Conservation (phyloP, 148 eudicot genomes). For the Nepenthes mirabilis region DNA sequence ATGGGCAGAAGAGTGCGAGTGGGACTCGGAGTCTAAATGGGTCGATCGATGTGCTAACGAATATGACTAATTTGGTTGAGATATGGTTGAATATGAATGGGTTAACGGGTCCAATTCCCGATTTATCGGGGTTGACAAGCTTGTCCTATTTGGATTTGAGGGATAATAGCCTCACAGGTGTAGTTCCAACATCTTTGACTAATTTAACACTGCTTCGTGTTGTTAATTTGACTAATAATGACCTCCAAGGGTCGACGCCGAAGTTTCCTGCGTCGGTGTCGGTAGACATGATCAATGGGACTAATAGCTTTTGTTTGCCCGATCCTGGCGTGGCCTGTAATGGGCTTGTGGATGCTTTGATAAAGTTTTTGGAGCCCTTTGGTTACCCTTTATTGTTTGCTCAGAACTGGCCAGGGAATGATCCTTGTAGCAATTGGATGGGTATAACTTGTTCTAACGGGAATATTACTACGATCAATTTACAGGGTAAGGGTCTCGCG, state of each 20-base stretch:
- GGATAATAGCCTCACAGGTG: slow-evolving; percentile 63
- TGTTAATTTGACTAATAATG: slow-evolving; percentile 58
- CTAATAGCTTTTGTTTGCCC: slow-evolving; percentile 56
- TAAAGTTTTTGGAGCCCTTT: slow-evolving; percentile 33
- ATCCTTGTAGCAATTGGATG: slow-evolving; percentile 48
- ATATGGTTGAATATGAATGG: slow-evolving; percentile 57
- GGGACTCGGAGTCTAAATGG: slow-evolving; percentile 32
- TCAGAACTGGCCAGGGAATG: slow-evolving; percentile 51
- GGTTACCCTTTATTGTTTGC: slow-evolving; percentile 63
- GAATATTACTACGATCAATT: slow-evolving; percentile 47
- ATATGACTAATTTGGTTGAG: slow-evolving; percentile 55
- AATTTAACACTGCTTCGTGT: slow-evolving; percentile 19
- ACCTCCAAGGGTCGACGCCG: slow-evolving; percentile 64
- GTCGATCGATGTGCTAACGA: slow-evolving; percentile 40
- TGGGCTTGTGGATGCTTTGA: slow-evolving; percentile 33
- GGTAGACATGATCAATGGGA: slow-evolving; percentile 20
- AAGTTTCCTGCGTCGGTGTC: slow-evolving; percentile 25
- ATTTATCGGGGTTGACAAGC: slow-evolving; percentile 26
- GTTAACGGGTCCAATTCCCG: slow-evolving; percentile 79
- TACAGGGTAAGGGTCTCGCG: slow-evolving; percentile 29
- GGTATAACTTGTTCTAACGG: slow-evolving; percentile 44
- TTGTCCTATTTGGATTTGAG: slow-evolving; percentile 51
- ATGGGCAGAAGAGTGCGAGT: slow-evolving; percentile 28
- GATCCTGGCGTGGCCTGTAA: slow-evolving; percentile 48
- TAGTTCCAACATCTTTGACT: slow-evolving; percentile 43